Conservation (phyloP, 2,329 filamentous ascomycete species). For the Zymoseptoria pseudotritici region DNA sequence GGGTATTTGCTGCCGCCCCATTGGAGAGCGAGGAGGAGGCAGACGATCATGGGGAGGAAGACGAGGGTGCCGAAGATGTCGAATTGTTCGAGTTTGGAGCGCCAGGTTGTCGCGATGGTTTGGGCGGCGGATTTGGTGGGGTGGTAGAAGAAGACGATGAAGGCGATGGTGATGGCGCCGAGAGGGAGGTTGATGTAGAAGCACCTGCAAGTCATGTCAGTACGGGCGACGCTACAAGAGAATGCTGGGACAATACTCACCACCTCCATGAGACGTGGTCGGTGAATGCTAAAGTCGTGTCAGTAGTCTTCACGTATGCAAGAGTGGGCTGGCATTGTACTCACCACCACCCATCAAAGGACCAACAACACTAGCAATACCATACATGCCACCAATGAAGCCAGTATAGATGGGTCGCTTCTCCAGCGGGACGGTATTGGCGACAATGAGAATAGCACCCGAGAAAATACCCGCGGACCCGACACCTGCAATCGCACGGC, state of each 20-base stretch:
- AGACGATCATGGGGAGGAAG: slow-evolving; percentile 43
- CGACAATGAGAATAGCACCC: slow-evolving; percentile 42
- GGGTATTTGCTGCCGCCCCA: slow-evolving; percentile 43
- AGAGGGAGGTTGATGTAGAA: slow-evolving; percentile 48
- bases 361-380: slow-evolving; percentile 42
- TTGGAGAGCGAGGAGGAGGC: slow-evolving; percentile 43
- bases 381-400: slow-evolving; percentile 43
- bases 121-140: slow-evolving; percentile 29
- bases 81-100: slow-evolving; percentile 37
- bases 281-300: slow-evolving; percentile 25
- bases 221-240: no score
- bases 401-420: slow-evolving; percentile 45
- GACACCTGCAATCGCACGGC: slow-evolving; percentile 44
- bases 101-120: slow-evolving; percentile 29
- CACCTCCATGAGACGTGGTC: slow-evolving; percentile 25
- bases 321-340: background rate
- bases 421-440: slow-evolving; percentile 38
- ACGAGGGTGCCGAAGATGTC: slow-evolving; percentile 41
- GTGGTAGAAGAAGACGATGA: slow-evolving; percentile 31
- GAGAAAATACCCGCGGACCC: slow-evolving; percentile 45
- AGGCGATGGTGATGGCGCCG: slow-evolving; percentile 35
- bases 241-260: no score
- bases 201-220: slow-evolving; percentile 7
- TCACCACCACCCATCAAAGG: slow-evolving; percentile 36
- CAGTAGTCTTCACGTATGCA: background rate